Evolutionary conservation across 345 rosid genomes (phyloP).

Genomic region (Passiflora organensis): DNA sequence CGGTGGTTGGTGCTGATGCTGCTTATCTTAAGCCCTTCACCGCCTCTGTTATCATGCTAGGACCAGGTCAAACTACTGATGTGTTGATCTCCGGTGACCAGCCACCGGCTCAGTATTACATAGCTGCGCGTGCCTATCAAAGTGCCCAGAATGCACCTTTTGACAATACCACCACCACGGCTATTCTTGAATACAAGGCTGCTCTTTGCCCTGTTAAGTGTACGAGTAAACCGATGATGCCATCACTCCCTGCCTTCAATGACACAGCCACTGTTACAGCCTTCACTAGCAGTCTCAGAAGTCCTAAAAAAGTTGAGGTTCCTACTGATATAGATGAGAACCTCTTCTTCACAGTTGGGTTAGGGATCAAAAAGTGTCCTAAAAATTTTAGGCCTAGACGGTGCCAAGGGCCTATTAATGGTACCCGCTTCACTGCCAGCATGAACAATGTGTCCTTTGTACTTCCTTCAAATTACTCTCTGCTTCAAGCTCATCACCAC

Average conservation of each 20-base stretch:
- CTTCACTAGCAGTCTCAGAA: constrained; percentile 44
- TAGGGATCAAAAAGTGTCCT: constrained; percentile 77
- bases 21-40: constrained; percentile 72
- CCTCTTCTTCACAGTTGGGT: constrained; percentile 64
- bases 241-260: constrained; percentile 59
- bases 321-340: constrained; percentile 63
- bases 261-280: constrained; percentile 70
- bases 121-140: constrained; percentile 74
- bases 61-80: constrained; percentile 95
- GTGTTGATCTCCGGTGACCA: constrained; percentile 73
- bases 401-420: constrained; percentile 77
- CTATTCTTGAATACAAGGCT: constrained; percentile 76
- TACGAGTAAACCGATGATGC: constrained; percentile 39
- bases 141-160: constrained; percentile 73
- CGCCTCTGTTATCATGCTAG: constrained; percentile 69
- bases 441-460: constrained; percentile 84
- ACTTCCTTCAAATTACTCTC: constrained; percentile 56
- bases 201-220: constrained; percentile 64
- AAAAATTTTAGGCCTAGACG: constrained; percentile 27
- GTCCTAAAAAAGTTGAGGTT: constrained; percentile 49
- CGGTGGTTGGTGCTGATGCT: constrained; percentile 91
- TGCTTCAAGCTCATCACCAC: constrained; percentile 66
- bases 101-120: constrained; percentile 61
- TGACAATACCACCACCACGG: constrained; percentile 83
- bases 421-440: constrained; percentile 81